phyloP scores from a whole-genome alignment of 805 yeast genomes.

The Yamadazyma sp. region DNA sequence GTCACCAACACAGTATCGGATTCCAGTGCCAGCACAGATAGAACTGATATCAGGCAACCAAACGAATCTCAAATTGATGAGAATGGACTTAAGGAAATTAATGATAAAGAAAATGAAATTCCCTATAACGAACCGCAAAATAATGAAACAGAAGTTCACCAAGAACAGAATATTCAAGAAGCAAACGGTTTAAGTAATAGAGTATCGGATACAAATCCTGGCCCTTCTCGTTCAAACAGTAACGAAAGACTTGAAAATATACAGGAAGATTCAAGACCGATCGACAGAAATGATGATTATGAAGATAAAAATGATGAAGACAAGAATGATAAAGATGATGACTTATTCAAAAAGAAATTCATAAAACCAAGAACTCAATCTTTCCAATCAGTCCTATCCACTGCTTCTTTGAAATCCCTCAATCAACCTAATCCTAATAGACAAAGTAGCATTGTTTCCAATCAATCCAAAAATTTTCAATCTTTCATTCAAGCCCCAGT shows the following conservation, averaged over 20 bases:
- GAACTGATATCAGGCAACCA: too few species aligned
- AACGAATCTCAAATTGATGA: too few species aligned
- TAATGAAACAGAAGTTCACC: too few species aligned
- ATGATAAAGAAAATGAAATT: too few species aligned
- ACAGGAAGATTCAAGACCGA: too few species aligned
- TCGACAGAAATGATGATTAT: not conserved
- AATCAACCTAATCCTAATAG: constrained; percentile 15
- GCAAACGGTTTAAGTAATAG: constrained; percentile 1
- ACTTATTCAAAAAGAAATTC: constrained; percentile 36
- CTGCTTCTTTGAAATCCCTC: constrained; percentile 40
- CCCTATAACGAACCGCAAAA: too few species aligned
- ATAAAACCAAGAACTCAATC: constrained; percentile 39
- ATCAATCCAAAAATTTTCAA: constrained; percentile 36
- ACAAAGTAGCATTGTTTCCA: constrained; percentile 15
- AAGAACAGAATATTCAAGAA: not conserved
- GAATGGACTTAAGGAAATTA: too few species aligned
- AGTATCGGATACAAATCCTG: too few species aligned
- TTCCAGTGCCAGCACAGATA: too few species aligned
- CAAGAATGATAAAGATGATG: constrained; percentile 2
- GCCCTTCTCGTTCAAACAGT: not conserved
- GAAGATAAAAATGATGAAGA: not conserved
- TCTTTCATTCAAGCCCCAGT: constrained; percentile 47
- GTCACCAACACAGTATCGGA: too few species aligned
- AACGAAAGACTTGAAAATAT: too few species aligned
- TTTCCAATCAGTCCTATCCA: constrained; percentile 42